Evolutionary conservation across 78 protist genomes (phyloP).

Genomic region (Mastigamoeba balamuthi): DNA sequence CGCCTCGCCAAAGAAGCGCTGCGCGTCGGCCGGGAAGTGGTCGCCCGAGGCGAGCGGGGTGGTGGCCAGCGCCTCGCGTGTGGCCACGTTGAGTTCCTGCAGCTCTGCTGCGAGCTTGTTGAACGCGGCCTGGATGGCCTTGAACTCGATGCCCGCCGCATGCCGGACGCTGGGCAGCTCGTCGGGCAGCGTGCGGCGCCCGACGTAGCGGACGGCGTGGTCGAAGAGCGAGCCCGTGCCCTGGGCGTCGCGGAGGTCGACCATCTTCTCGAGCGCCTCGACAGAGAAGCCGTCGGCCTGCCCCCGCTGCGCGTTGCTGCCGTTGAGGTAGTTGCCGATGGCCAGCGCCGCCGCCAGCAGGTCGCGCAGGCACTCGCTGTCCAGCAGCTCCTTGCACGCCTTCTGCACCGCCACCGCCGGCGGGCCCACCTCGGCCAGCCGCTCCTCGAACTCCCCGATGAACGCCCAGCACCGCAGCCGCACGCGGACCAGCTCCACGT

Average conservation of each 20-base stretch:
- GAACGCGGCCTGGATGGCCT: not conserved
- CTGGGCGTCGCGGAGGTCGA: slow-evolving; percentile 14
- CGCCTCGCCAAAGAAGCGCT: no score
- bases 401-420: not conserved
- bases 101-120: not conserved
- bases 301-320: slow-evolving; percentile 27
- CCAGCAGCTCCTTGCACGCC: slow-evolving; percentile 22
- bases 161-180: slow-evolving; percentile 16
- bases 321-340: slow-evolving; percentile 38
- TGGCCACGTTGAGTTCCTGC: no score
- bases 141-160: slow-evolving; percentile 20
- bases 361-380: not conserved
- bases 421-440: not conserved
- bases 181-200: not conserved
- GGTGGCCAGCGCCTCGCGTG: no score
- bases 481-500: slow-evolving; percentile 19
- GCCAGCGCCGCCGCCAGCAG: slow-evolving; percentile 1
- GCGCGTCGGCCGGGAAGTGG: no score
- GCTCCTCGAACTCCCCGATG: slow-evolving; percentile 12
- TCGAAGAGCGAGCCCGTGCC: slow-evolving; percentile 16
- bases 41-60: no score
- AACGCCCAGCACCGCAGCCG: slow-evolving; percentile 29
- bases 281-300: slow-evolving; percentile 40
- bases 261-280: slow-evolving; percentile 16
- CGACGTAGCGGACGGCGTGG: slow-evolving; percentile 19